A percentile compares a stretch with the other conserved stretches of the same genome.
Conservation (phyloP, 345 rosid species). For the Hypericum androsaemum region DNA sequence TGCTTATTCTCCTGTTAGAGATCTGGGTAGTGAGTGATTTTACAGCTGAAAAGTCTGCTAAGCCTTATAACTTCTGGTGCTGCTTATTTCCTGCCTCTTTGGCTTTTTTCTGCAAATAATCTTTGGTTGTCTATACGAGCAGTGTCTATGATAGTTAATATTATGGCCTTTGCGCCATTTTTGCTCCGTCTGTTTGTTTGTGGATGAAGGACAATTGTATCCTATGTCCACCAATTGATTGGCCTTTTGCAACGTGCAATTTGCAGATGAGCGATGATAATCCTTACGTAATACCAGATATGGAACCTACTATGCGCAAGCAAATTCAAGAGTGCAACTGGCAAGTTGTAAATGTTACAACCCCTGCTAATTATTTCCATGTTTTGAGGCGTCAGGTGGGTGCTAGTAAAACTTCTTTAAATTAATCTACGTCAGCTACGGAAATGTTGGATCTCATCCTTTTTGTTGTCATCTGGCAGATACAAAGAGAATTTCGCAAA, state of each 20-base stretch:
- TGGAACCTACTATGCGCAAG: constrained; percentile 63
- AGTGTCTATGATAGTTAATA: too few species aligned
- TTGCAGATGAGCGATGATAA: constrained; percentile 80
- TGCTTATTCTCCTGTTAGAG: too few species aligned
- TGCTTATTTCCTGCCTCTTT: too few species aligned
- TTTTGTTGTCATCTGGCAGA: constrained; percentile 21
- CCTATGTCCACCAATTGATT: background rate
- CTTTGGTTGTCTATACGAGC: too few species aligned
- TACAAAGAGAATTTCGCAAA: constrained; percentile 86
- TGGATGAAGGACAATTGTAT: too few species aligned
- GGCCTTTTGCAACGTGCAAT: constrained; percentile 4
- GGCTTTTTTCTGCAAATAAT: too few species aligned
- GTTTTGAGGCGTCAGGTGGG: constrained; percentile 72
- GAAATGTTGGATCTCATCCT: background rate
- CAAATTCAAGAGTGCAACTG: constrained; percentile 84
- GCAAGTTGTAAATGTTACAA: constrained; percentile 83
- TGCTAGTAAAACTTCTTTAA: background rate
- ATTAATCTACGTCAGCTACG: background rate
- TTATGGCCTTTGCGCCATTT: too few species aligned
- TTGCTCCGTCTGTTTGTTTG: background rate
- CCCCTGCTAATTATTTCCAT: constrained; percentile 85
- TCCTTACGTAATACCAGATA: constrained; percentile 68
- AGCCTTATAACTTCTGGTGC: too few species aligned
- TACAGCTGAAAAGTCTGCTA: too few species aligned
- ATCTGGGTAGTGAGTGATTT: too few species aligned